Evolutionary conservation across 1,284 basidiomycete species (phyloP), one percentile per base, ranked within the genome.

Genomic region (Butyriboletus regius): DNA sequence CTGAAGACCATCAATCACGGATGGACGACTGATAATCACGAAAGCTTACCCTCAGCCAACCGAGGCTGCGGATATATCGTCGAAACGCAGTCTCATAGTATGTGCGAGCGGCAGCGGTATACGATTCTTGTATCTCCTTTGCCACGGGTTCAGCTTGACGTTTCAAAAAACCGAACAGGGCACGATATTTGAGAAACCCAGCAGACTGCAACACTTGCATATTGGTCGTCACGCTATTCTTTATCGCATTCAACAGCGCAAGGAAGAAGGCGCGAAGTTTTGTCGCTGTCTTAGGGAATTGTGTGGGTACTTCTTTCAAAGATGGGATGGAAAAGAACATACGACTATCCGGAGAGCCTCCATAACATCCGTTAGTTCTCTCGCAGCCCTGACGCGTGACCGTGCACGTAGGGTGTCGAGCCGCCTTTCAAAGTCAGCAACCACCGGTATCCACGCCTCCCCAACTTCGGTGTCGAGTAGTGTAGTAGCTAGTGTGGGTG

Each of bases 21-120:
- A 42, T 28, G 35, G 18, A 32, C 18, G 4, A 6, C 4, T 3
- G 5, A 38, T 4, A n/a, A 47, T 7, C 39, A 40, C 15, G 10
- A 49, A 44, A 44, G 51, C 62, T 46, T 43, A 87, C 84, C 75
- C 87, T 88, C 41, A 96, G 77, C 68, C 76, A 82, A 22, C 82
- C 79, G 40, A 98, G 72, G 59, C 84, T 86, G 29, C 96, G 76
- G 26, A 85, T 78, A 66, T 98, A 99, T 43, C 96, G 75, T 51
- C 96, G 74, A 64, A 98, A 94, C 0, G 88, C 91, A 15, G 96
- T 98, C 70, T 99, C 96, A 56, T 93, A 98, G 67, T 97, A 99
- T 17, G 91, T 79, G 18, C 93, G 79, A 5, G 90, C 88, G 12
- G 88, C 83, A 39, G 79, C 80, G 29, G 88, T 73, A 64, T 99